A percentile compares a stretch with the other conserved stretches of the same genome.
Evolutionary conservation across 2,329 filamentous ascomycete genomes (phyloP).

Genomic region (Fusarium protoensiforme): DNA sequence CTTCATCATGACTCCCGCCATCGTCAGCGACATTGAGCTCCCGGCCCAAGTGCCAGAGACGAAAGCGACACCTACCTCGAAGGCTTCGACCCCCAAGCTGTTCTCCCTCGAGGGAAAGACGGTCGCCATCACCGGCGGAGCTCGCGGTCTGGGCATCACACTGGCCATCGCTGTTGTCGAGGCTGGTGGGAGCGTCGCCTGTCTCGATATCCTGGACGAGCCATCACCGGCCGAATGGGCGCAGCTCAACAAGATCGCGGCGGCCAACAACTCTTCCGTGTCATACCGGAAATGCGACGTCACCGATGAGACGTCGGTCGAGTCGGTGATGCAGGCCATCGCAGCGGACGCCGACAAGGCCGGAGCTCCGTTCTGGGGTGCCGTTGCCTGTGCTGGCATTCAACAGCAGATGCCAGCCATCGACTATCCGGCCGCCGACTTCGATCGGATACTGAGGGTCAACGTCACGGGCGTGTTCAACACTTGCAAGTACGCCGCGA

Average conservation of each 20-base stretch:
- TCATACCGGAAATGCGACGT: constrained; percentile 60
- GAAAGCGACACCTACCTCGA: constrained; percentile 45
- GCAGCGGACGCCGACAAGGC: constrained; percentile 46
- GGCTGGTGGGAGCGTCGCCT: constrained; percentile 60
- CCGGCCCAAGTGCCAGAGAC: constrained; percentile 45
- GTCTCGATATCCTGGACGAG: constrained; percentile 56
- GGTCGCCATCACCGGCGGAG: constrained; percentile 62
- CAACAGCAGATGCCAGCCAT: constrained; percentile 59
- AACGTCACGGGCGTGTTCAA: constrained; percentile 77
- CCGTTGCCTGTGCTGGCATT: constrained; percentile 61
- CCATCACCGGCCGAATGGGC: constrained; percentile 54
- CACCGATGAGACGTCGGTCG: constrained; percentile 55
- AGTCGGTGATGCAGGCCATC: constrained; percentile 50
- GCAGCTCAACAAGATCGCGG: constrained; percentile 54
- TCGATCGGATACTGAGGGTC: constrained; percentile 75
- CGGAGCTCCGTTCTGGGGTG: constrained; percentile 50
- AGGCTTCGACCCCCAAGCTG: constrained; percentile 44
- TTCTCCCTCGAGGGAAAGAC: constrained; percentile 60
- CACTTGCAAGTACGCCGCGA: constrained; percentile 76
- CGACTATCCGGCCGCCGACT: constrained; percentile 65
- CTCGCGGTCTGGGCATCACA: constrained; percentile 61
- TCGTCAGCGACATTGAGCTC: constrained; percentile 45
- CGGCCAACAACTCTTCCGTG: constrained; percentile 46
- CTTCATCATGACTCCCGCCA: constrained; percentile 40
- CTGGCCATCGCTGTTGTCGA: constrained; percentile 61